Base-by-base conservation (phyloP, 2,329 filamentous ascomycete genomes). In the Fusarium pininemorale region DNA sequence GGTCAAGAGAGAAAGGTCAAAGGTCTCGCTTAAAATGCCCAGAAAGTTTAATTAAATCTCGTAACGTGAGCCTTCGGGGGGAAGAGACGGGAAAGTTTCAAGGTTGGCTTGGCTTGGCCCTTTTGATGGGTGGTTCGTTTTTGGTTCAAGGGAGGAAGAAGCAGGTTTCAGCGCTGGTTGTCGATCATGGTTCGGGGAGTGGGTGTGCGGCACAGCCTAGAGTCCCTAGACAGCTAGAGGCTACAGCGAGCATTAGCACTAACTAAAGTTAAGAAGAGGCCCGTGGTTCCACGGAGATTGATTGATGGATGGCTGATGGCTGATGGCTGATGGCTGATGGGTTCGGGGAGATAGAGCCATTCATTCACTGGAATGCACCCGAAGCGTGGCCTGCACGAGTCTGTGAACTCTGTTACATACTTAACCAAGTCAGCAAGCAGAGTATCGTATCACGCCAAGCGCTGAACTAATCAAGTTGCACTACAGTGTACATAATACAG, bases 141-240 rank as follows among this genome's bases (percentile, higher is more conserved):
- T 39, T 26, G 44, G 18, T 28, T 47, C 12, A 26, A 28, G 28
- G 35, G 38, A 30, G 56, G 56, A 59, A 41, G 37, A 58, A 74
- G 62, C 45, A 61, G 26, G 51, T 44, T 65, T 51, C 41, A 59
- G 60, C 39, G 42, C 56, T 44, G 47, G 42, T 38, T 59, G 75
- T 61, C 75, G 75, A 77, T 77, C 75, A 72, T 71, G 63, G 75
- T 70, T 74, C 66, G 75, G 68, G 50, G 59, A 61, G 71, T 73
- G 73, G 72, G 62, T 60, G 50, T 72, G 62, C 50, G 69, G 69
- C 70, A 53, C 66, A 60, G 45, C 45, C 66, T 35, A 35, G 4
- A 30, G 30, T 26, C 24, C 24, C 24, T 26, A 28, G 30, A 32
- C 30, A 32, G 14, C 32, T 35, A 16, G 56, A 35, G 32, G 32